Conservation (phyloP, 2,329 filamentous ascomycete species). For the Emydomyces testavorans region DNA sequence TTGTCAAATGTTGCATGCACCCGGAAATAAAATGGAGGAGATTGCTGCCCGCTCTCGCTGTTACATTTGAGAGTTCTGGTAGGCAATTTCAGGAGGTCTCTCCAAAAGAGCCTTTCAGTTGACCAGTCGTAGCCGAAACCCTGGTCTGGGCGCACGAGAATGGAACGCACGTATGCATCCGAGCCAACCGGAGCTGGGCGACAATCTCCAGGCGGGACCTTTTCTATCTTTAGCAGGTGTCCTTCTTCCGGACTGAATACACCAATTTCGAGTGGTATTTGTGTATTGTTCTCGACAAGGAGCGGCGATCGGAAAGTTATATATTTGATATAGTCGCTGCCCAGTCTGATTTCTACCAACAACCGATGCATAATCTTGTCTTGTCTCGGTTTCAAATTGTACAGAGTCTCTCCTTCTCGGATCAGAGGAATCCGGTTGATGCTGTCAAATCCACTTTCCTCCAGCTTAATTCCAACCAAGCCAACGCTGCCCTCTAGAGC, state of each 20-base stretch:
- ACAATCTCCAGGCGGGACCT: constrained; percentile 83
- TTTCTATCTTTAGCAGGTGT: constrained; percentile 91
- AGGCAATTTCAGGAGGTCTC: constrained; percentile 70
- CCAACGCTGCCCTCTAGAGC: constrained; percentile 71
- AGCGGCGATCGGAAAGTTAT: constrained; percentile 90
- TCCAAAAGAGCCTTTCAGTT: constrained; percentile 81
- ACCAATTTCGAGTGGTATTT: constrained; percentile 88
- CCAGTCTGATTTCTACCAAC: constrained; percentile 81
- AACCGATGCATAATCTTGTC: constrained; percentile 78
- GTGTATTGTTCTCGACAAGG: constrained; percentile 87
- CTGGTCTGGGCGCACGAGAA: constrained; percentile 81
- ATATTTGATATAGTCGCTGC: constrained; percentile 93
- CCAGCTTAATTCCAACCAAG: constrained; percentile 68
- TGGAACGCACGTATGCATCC: constrained; percentile 70
- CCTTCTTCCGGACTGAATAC: constrained; percentile 80
- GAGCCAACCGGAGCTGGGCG: constrained; percentile 80
- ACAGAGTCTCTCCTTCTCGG: constrained; percentile 86
- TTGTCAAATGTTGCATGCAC: constrained; percentile 77
- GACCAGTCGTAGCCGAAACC: constrained; percentile 97
- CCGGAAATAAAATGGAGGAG: constrained; percentile 89
- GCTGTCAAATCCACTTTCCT: constrained; percentile 87
- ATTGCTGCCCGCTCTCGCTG: constrained; percentile 66
- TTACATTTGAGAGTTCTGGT: constrained; percentile 81
- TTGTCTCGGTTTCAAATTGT: constrained; percentile 76
- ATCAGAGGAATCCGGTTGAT: constrained; percentile 81